Base-by-base conservation (phyloP, 768 basidiomycete species). In the Gloeopeniophorella convolvens region DNA sequence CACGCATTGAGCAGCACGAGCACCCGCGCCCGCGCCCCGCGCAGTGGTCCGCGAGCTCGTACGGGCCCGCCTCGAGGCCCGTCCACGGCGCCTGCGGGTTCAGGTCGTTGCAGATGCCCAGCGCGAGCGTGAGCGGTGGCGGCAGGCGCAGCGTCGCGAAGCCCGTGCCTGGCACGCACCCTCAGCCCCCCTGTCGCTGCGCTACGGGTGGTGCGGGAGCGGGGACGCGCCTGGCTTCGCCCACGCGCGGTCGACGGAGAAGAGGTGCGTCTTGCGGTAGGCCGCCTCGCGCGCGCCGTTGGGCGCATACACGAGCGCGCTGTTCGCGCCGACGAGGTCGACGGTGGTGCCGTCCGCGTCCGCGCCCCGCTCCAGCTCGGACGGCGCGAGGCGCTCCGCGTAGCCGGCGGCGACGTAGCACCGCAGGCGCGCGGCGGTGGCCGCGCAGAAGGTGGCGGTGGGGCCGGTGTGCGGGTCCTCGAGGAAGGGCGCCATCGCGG, bases 31-130 rank as follows among this genome's bases (percentile, higher is more conserved):
- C 65, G 42, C 78, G 70, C 24, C 66, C 54, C 1, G 74, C 47
- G 52, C 79, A 82, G 60, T 82, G 80, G 16, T 74, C 76, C 0
- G 89, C 88, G 1, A 95, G 62, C 60, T 96, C 92, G 61, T 83
- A 95, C 3, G 91, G 89, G 16, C 67, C 69, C 18, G 71, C 72
- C 1, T 73, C 55, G 12, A 70, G 71, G 20, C n/a, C n/a, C n/a
- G 54, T 46, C 83, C 81, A 83, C 1, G 62, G 54, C 3, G 65
- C 62, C 0, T 69, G 69, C 1, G 70, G 72, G 12, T 71, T 90
- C 26, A 91, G 69, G 61, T 87, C 93, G 78, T 90, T 95, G 63
- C 92, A 94, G n/a, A 94, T 95, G 13, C 76, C 93, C 1, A 95
- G 61, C 5, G 75, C 77, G 10, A 84, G 63, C 0, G 73, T 75